Evolutionary conservation across 176 grass and related monocot genomes (phyloP).

Genomic region (Calamus simplicifolius): DNA sequence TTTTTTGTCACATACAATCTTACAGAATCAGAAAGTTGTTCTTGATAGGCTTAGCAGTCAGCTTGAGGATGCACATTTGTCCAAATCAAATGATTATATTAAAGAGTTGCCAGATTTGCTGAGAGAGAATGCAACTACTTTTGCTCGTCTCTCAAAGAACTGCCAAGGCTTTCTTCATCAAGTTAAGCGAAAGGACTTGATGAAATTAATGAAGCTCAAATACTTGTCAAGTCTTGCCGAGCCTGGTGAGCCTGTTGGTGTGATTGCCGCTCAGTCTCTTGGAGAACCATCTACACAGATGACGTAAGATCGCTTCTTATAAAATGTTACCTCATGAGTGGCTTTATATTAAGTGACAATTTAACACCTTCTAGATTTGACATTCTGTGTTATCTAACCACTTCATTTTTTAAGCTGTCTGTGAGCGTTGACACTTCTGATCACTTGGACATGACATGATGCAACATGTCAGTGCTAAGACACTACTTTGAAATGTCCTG

Average conservation of each 20-base stretch:
- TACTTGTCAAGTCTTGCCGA: slow-evolving; percentile 62
- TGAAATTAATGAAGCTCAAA: slow-evolving; percentile 52
- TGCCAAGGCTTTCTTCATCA: slow-evolving; percentile 14
- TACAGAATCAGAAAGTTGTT: slow-evolving; percentile 49
- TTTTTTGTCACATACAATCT: slow-evolving; percentile 17
- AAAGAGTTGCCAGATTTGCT: slow-evolving; percentile 30
- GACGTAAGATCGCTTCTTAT: slow-evolving; percentile 56
- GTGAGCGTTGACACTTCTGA: no score
- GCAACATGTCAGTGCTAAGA: no score
- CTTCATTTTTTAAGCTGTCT: no score
- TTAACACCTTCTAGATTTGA: no score
- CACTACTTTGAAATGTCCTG: no score
- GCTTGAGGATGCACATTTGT: not conserved
- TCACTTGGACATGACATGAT: no score
- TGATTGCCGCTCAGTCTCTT: slow-evolving; percentile 88
- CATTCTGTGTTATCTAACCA: no score
- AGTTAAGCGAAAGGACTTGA: slow-evolving; percentile 35
- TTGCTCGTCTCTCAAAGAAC: slow-evolving; percentile 14
- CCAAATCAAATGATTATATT: slow-evolving; percentile 32
- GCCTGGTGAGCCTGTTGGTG: slow-evolving; percentile 87
- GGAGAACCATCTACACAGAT: slow-evolving; percentile 97
- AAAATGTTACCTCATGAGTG: no score
- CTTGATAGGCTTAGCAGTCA: slow-evolving; percentile 25
- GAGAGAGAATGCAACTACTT: not conserved
- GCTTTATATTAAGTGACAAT: no score